A percentile compares a stretch with the other conserved stretches of the same genome.
These are phyloP conservation scores for Fusarium tuaranense DNA, from an alignment of 2,329 filamentous ascomycete genomes.

Conservation along the genomic window DNA sequence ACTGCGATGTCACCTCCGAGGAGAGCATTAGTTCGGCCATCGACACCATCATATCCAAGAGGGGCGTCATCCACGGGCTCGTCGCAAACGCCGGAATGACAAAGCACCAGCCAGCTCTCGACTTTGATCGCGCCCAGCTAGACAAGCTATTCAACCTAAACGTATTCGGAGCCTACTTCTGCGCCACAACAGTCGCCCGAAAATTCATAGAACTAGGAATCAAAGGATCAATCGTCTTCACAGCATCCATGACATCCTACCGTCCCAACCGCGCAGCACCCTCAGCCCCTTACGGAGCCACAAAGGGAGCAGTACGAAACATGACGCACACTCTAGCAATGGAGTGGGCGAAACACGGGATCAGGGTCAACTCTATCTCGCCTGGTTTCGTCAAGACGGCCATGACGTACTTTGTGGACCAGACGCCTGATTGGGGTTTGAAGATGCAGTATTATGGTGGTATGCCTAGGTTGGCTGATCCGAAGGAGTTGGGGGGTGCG, in stretches of 20 bases:
- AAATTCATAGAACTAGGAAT: slow-evolving; percentile 52
- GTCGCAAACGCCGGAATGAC: slow-evolving; percentile 63
- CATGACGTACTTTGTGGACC: slow-evolving; percentile 63
- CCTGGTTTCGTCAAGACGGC: slow-evolving; percentile 58
- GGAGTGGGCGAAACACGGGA: slow-evolving; percentile 61
- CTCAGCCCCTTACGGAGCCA: slow-evolving; percentile 59
- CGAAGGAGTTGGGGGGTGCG: slow-evolving; percentile 66
- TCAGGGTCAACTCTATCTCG: slow-evolving; percentile 60
- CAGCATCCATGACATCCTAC: slow-evolving; percentile 61
- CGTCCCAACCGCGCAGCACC: slow-evolving; percentile 52
- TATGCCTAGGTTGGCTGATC: slow-evolving; percentile 65
- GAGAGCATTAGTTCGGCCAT: slow-evolving; percentile 54
- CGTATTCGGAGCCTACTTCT: slow-evolving; percentile 58
- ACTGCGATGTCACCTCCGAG: slow-evolving; percentile 58
- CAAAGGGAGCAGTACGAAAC: slow-evolving; percentile 57
- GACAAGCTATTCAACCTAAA: slow-evolving; percentile 52
- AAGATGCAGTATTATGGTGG: slow-evolving; percentile 70
- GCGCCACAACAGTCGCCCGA: slow-evolving; percentile 58
- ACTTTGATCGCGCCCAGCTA: slow-evolving; percentile 49
- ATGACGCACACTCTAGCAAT: slow-evolving; percentile 57
- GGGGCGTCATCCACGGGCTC: slow-evolving; percentile 60
- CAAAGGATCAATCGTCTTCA: slow-evolving; percentile 57
- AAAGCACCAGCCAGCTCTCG: slow-evolving; percentile 63
- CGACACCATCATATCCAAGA: slow-evolving; percentile 52
- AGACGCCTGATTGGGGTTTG: slow-evolving; percentile 65